Evolutionary conservation across 2,329 filamentous ascomycete species (phyloP).

Genomic region (Myriosclerotinia scirpicola): DNA sequence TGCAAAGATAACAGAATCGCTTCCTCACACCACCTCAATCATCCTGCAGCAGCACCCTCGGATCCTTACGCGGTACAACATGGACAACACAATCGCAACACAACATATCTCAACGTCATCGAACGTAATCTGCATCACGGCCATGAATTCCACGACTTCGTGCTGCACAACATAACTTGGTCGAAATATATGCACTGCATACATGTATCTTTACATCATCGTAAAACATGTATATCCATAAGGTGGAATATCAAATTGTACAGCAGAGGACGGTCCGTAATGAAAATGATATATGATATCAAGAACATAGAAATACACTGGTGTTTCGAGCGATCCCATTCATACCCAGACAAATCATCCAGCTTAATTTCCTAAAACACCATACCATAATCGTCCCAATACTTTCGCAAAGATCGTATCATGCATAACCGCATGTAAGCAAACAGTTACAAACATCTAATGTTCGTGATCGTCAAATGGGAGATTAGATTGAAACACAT

Average conservation of each 20-base stretch:
- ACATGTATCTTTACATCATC: not conserved
- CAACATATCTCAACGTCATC: not conserved
- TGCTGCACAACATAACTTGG: not conserved
- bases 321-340: not conserved
- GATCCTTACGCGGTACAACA: conserved; percentile 1
- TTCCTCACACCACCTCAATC: not conserved
- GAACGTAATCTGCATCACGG: not conserved
- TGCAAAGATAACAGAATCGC: not conserved
- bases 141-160: not conserved
- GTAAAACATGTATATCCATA: not conserved
- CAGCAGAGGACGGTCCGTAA: not conserved
- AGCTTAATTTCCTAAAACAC: not conserved
- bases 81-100: not conserved
- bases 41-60: not conserved
- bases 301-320: not conserved
- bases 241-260: not conserved
- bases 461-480: not conserved
- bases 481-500: conserved; percentile 13
- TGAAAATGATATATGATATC: no score
- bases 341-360: not conserved
- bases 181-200: not conserved
- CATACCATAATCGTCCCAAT: not conserved
- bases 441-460: not conserved
- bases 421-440: not conserved
- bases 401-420: not conserved